Conservation (phyloP, 306 rosid species). For the Cajanus cajan region DNA sequence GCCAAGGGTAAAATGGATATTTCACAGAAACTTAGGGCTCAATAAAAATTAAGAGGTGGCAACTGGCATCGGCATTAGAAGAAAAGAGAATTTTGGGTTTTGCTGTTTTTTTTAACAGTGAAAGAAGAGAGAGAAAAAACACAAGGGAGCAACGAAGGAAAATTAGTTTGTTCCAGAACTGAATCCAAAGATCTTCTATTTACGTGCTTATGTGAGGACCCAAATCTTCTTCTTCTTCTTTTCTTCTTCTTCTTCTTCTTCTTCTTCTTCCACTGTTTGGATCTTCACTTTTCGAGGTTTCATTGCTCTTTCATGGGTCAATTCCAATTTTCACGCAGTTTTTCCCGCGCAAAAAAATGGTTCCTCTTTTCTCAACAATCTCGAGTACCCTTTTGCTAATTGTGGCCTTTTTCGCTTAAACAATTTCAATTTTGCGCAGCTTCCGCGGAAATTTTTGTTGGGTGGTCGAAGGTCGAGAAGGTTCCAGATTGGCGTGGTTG, state of each 20-base stretch:
- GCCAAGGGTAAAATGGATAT: constrained; percentile 26
- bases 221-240: constrained; percentile 2
- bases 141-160: constrained; percentile 19
- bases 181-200: constrained; percentile 33
- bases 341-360: not conserved
- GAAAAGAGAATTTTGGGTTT: constrained; percentile 20
- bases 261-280: constrained; percentile 19
- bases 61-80: constrained; percentile 1
- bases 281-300: constrained; percentile 30
- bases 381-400: constrained; percentile 22
- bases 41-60: constrained; percentile 28
- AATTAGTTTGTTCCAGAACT: constrained; percentile 25
- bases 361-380: constrained; percentile 1
- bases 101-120: constrained; percentile 16
- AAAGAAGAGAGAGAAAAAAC: not conserved
- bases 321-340: constrained; percentile 3
- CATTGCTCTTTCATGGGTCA: constrained; percentile 25
- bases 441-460: constrained; percentile 13
- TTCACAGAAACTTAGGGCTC: not conserved
- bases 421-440: constrained; percentile 31
- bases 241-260: too few species aligned
- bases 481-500: constrained; percentile 30
- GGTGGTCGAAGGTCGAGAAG: constrained; percentile 27
- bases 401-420: constrained; percentile 5
- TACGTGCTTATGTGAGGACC: constrained; percentile 7